A percentile compares a stretch with the other conserved stretches of the same genome.
phyloP scores from a whole-genome alignment of 208 protist species.

The Acanthamoeba lenticulata region DNA sequence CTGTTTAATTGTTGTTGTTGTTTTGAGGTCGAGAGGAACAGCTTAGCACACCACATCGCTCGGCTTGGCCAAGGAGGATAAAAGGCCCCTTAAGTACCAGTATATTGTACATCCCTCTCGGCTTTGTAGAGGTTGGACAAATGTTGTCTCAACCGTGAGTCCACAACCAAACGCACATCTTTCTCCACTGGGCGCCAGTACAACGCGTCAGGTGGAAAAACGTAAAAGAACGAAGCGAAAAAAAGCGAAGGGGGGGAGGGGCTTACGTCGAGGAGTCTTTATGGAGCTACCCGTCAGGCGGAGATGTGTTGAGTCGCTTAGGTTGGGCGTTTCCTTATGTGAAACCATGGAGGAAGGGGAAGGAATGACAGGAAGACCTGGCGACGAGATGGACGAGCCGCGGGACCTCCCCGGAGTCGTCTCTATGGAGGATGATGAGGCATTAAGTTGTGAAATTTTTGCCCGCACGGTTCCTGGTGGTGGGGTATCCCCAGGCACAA shows the following conservation, averaged over 20 bases:
- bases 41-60: neutral
- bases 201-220: neutral
- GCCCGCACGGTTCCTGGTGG: constrained; percentile 7
- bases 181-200: neutral
- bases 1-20: neutral
- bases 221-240: neutral
- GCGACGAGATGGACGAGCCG: neutral
- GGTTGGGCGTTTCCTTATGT: neutral
- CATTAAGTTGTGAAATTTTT: constrained; percentile 42
- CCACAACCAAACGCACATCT: neutral
- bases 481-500: neutral
- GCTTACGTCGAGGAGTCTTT: neutral
- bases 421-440: neutral
- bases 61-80: neutral
- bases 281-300: neutral
- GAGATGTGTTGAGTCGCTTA: constrained; percentile 39
- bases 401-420: neutral
- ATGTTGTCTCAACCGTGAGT: constrained; percentile 5
- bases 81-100: neutral
- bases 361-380: neutral
- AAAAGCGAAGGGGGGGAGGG: neutral
- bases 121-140: constrained; percentile 37
- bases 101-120: neutral
- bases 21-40: too few relatives aligned
- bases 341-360: neutral